These are phyloP conservation scores for Wickerhamomyces silvicola DNA, from an alignment of 805 yeast species.

Conservation along the genomic window DNA sequence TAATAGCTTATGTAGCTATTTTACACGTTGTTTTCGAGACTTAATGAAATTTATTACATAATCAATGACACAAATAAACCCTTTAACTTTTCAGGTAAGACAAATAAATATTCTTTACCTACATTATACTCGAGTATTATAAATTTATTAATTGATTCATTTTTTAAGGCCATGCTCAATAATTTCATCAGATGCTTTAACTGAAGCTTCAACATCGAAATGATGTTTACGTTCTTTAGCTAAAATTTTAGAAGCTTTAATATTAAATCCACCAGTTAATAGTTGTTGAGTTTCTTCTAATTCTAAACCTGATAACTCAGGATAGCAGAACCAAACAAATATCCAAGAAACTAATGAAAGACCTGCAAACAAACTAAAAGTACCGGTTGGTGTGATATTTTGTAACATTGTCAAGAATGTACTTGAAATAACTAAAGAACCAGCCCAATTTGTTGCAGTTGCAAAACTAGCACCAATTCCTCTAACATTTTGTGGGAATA, in stretches of 20 bases:
- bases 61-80: no score
- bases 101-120: no score
- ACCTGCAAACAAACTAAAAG: slow-evolving; percentile 86
- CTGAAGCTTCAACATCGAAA: slow-evolving; percentile 18
- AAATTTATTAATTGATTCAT: no score
- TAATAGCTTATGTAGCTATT: no score
- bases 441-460: slow-evolving; percentile 93
- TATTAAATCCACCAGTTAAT: slow-evolving; percentile 79
- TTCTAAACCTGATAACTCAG: slow-evolving; percentile 86
- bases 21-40: no score
- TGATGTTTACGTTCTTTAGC: slow-evolving; percentile 38
- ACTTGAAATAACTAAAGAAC: slow-evolving; percentile 84
- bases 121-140: no score
- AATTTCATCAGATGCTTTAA: slow-evolving; percentile 23
- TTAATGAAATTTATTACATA: no score
- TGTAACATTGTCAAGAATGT: slow-evolving; percentile 92
- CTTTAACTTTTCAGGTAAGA: no score
- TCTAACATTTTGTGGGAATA: slow-evolving; percentile 90
- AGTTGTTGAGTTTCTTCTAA: slow-evolving; percentile 86
- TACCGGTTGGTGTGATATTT: slow-evolving; percentile 91
- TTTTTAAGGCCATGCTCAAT: no score
- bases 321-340: slow-evolving; percentile 78
- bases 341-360: slow-evolving; percentile 66
- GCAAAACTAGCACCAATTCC: slow-evolving; percentile 89
- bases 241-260: slow-evolving; percentile 52